Percentiles rank a stretch among this genome's conserved stretches.
These are phyloP conservation scores for Kurtzmaniella quercitrusa DNA, from an alignment of 1,139 yeast genomes.

Conservation along the genomic window DNA sequence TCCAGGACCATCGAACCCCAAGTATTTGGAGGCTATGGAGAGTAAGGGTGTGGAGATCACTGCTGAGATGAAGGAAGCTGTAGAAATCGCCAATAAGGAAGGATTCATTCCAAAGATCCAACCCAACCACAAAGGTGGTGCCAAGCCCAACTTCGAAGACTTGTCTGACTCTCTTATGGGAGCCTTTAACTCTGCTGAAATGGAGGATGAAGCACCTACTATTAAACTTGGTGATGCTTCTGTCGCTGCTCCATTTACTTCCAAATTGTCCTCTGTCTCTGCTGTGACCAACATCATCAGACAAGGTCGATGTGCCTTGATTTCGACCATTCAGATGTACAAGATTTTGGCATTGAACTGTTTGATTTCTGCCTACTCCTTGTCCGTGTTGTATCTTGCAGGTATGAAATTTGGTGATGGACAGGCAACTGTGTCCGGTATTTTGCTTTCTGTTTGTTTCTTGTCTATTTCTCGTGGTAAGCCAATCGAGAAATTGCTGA, in stretches of 20 bases:
- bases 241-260: constrained; percentile 98
- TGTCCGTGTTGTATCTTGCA: constrained; percentile 89
- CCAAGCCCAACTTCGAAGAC: constrained; percentile 10
- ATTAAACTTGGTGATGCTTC: constrained; percentile 97
- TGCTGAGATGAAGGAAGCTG: constrained; percentile 59
- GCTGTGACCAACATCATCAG: constrained; percentile 92
- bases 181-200: constrained; percentile 66
- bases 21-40: constrained; percentile 81
- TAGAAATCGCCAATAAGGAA: constrained; percentile 44
- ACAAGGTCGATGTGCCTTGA: constrained; percentile 98
- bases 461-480: constrained; percentile 91
- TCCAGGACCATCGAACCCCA: constrained; percentile 90
- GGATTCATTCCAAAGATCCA: constrained; percentile 26
- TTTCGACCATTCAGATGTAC: constrained; percentile 98
- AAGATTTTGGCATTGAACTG: constrained; percentile 95
- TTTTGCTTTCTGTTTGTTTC: constrained; percentile 90
- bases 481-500: constrained; percentile 83
- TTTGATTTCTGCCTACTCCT: constrained; percentile 92
- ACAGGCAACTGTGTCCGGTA: constrained; percentile 91
- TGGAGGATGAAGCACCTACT: constrained; percentile 83
- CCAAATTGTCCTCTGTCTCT: constrained; percentile 86
- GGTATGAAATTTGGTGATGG: constrained; percentile 98
- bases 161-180: constrained; percentile 73
- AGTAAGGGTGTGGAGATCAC: constrained; percentile 74
- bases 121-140: constrained; percentile 28